These are phyloP conservation scores for Saposhnikovia divaricata DNA, from an alignment of 129 eudicot species.

Conservation along the genomic window DNA sequence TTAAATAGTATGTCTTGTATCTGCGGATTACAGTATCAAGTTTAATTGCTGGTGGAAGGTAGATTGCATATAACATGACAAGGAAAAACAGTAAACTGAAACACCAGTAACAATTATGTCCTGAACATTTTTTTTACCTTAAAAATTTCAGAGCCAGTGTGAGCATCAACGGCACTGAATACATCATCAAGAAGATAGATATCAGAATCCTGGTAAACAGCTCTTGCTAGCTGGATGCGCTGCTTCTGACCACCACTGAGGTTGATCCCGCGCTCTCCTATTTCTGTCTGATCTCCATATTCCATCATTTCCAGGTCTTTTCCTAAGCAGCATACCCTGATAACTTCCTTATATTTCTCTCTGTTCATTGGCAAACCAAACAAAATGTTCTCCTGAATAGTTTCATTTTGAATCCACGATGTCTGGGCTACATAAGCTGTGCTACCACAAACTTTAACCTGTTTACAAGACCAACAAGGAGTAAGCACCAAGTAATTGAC, in stretches of 20 bases:
- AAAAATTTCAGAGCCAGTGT: conserved; percentile 84
- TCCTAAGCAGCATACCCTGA: conserved; percentile 49
- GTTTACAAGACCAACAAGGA: neutral
- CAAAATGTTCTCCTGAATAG: conserved; percentile 47
- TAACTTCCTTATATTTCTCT: conserved; percentile 47
- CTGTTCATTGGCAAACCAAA: conserved; percentile 53
- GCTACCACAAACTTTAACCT: conserved; percentile 51
- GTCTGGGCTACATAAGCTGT: conserved; percentile 64
- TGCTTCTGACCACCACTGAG: conserved; percentile 75
- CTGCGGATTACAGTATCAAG: neutral
- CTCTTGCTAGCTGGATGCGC: conserved; percentile 86
- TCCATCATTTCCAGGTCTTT: conserved; percentile 65
- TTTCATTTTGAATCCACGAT: conserved; percentile 75
- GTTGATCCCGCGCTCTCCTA: conserved; percentile 61
- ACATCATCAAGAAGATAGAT: conserved; percentile 88
- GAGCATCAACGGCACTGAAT: conserved; percentile 89
- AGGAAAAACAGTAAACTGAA: neutral
- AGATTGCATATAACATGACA: neutral
- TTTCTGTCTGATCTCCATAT: conserved; percentile 65
- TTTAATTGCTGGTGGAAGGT: neutral
- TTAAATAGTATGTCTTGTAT: neutral
- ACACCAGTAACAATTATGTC: neutral
- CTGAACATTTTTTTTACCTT: conserved; percentile 32
- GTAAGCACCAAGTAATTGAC: neutral
- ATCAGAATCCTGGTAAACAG: conserved; percentile 87